A percentile compares a stretch with the other conserved stretches of the same genome.
phyloP scores from a whole-genome alignment of 352 stramenopile genomes.

The Paralagenidium karlingii region DNA sequence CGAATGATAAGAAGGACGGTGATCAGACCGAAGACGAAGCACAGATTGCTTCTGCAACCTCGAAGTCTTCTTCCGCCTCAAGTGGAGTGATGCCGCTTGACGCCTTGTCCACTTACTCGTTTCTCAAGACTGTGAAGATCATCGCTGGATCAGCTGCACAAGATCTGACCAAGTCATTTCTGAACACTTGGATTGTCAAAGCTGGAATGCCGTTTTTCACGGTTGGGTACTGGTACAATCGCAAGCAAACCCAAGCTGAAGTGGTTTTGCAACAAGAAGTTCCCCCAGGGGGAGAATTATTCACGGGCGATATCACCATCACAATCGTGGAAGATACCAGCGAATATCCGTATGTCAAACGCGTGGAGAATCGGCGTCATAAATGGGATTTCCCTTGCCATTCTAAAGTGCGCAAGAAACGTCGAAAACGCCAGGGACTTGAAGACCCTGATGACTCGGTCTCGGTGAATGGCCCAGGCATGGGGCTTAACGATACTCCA shows the following conservation, averaged over 20 bases:
- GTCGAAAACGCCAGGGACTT: constrained; percentile 65
- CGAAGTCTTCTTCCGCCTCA: background rate
- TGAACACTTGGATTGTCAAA: constrained; percentile 73
- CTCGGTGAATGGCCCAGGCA: constrained; percentile 55
- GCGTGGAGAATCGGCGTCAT: constrained; percentile 73
- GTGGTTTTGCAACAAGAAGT: constrained; percentile 77
- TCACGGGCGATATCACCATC: constrained; percentile 67
- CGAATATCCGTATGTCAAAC: constrained; percentile 69
- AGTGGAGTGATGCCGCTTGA: constrained; percentile 13
- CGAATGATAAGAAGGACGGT: constrained; percentile 15
- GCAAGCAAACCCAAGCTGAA: constrained; percentile 77
- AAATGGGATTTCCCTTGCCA: constrained; percentile 82
- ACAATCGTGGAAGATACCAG: constrained; percentile 81
- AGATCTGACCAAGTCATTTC: constrained; percentile 69
- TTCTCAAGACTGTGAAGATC: constrained; percentile 68
- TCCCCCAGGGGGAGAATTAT: constrained; percentile 63
- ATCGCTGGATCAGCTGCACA: constrained; percentile 65
- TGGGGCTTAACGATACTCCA: constrained; percentile 78
- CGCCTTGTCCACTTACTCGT: constrained; percentile 62
- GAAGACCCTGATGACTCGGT: constrained; percentile 69
- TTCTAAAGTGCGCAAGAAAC: constrained; percentile 81
- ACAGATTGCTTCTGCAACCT: too few relatives aligned
- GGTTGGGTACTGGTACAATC: constrained; percentile 83
- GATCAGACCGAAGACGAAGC: constrained; percentile 9
- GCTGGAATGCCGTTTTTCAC: constrained; percentile 78